Evolutionary conservation across 257 asterid species (phyloP).

Genomic region (Solanum sejunctum): DNA sequence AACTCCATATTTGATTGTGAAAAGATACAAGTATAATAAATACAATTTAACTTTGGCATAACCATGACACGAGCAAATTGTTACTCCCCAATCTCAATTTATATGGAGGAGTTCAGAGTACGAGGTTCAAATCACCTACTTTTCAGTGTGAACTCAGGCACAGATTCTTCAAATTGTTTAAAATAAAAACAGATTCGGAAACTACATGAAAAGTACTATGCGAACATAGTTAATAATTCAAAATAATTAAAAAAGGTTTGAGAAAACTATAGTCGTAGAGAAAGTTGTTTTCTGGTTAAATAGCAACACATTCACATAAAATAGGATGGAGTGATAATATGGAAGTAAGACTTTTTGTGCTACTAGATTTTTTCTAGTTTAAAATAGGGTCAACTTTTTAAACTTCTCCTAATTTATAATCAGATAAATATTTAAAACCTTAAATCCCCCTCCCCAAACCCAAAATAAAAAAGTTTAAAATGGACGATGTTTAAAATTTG

Average conservation of each 20-base stretch:
- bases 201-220: neutral
- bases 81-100: neutral
- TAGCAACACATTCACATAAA: neutral
- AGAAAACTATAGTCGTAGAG: neutral
- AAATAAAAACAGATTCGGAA: neutral
- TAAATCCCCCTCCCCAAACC: neutral
- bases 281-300: neutral
- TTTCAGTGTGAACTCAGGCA: neutral
- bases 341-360: neutral
- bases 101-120: neutral
- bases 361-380: neutral
- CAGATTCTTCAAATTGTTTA: neutral
- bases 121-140: neutral
- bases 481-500: neutral
- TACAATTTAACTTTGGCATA: too few relatives aligned
- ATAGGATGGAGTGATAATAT: neutral
- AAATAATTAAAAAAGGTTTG: neutral
- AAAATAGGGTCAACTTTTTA: too few relatives aligned
- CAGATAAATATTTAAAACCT: neutral
- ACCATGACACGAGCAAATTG: neutral
- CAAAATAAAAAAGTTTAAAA: neutral
- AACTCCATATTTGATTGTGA: too few relatives aligned
- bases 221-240: neutral
- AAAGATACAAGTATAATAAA: too few relatives aligned
- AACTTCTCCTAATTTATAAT: neutral